Evolutionary conservation across 768 basidiomycete species (phyloP).

Genomic region (Scleroderma citrinum): DNA sequence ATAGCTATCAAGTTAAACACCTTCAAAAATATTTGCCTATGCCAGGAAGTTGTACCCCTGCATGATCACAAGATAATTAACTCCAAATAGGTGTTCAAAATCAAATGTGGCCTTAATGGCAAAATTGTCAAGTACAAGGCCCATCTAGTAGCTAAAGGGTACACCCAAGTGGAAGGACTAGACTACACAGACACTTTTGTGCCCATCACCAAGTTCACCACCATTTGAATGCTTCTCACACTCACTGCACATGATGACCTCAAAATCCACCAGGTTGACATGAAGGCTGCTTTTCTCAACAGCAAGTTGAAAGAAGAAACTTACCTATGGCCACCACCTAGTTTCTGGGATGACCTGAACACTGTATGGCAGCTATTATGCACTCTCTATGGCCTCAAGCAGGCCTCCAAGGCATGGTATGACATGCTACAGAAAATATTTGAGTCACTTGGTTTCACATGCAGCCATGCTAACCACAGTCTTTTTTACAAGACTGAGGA

Average conservation of each 20-base stretch:
- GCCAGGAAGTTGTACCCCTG: no score
- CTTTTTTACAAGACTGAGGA: background rate
- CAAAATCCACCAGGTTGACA: no score
- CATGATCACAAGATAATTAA: no score
- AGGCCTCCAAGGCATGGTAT: conserved; percentile 4
- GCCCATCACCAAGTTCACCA: no score
- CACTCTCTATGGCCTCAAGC: conserved; percentile 2
- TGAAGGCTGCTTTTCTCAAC: no score
- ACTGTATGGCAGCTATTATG: background rate
- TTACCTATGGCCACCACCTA: background rate
- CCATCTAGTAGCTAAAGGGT: no score
- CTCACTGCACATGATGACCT: no score
- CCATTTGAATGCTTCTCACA: no score
- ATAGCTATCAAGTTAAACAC: background rate
- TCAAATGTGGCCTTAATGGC: no score
- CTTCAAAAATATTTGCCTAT: background rate
- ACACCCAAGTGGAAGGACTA: no score
- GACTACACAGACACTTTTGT: no score
- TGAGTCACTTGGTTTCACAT: background rate
- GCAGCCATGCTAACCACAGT: background rate
- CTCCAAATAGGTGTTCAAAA: background rate
- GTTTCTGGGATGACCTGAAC: background rate
- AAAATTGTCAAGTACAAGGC: no score
- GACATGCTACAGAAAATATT: background rate
- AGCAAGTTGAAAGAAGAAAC: background rate